Base-by-base conservation (phyloP, 2,329 filamentous ascomycete species). In the Fusarium devonianum region DNA sequence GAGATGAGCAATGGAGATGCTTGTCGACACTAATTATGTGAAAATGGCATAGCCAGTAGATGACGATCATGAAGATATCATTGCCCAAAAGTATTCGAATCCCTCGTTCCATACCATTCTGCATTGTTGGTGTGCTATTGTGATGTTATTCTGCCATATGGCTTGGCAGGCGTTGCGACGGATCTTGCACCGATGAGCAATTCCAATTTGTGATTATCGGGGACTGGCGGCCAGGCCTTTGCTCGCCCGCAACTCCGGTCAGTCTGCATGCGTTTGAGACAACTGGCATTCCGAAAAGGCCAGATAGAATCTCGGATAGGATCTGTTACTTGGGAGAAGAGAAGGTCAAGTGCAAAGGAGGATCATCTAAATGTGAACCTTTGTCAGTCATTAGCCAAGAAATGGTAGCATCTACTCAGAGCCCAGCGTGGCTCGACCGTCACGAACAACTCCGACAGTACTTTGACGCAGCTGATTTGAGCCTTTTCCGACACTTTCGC, bases 401-500 rank as follows among this genome's bases (percentile, higher is more conserved):
- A 52, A 4, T 76, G 74, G 56, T 58, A 70, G 39, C 76, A 73
- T 29, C 55, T 49, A 3, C 17, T 25, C 47, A 1, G 28, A 35
- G 8, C 28, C 38, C n/a, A 33, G 16, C 4, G 29, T 62, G 34
- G 47, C 50, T n/a, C 49, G 47, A 10, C 46, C 48, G 26, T 50
- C 64, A 8, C 50, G 58, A 25, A 50, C 62, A 12, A 56, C 62
- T 2, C 58, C 64, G 1, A 39, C 43, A 3, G 58, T 61, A 17
- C n/a, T 80, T 78, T 51, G 70, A 69, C 23, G 59, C 71, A 12
- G 66, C 75, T 23, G 78, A 82, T 46, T 71, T 82, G 64, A 71
- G 76, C 14, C 78, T 80, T 64, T 81, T 81, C 56, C 76, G 80
- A 40, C 78, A 82, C 55, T 82, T 81, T 55, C 55, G 82, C 7